Evolutionary conservation across 805 yeast genomes (phyloP).

Genomic region (Teunomyces atbi): DNA sequence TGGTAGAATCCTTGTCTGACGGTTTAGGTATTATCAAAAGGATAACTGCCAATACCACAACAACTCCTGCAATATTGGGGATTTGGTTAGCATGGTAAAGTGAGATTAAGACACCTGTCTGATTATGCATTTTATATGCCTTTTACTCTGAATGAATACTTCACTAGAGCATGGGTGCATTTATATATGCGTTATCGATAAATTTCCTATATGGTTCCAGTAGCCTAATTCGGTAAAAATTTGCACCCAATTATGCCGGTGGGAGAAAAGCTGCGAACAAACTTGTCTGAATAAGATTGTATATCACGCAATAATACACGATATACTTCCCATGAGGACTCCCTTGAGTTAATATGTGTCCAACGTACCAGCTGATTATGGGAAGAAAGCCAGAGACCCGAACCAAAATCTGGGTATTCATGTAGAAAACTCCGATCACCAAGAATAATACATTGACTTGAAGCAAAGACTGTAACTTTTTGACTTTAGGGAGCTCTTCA

Average conservation of each 20-base stretch:
- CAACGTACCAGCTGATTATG: constrained; percentile 67
- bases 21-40: background rate
- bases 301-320: constrained; percentile 50
- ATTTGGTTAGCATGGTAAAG: constrained; percentile 1
- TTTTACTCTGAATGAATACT: background rate
- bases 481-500: constrained; percentile 19
- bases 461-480: constrained; percentile 37
- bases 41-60: background rate
- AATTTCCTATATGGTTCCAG: background rate
- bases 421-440: constrained; percentile 52
- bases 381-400: constrained; percentile 80
- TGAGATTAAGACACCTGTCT: background rate
- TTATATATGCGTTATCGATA: constrained; percentile 1
- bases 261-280: constrained; percentile 84
- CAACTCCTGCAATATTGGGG: background rate
- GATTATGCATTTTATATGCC: background rate
- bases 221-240: constrained; percentile 12
- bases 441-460: constrained; percentile 44
- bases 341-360: constrained; percentile 27
- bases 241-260: constrained; percentile 62
- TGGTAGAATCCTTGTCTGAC: constrained; percentile 11
- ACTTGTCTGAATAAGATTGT: constrained; percentile 69
- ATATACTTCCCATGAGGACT: constrained; percentile 17
- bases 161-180: background rate
- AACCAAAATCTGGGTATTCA: constrained; percentile 86